These are phyloP conservation scores for Neurospora crassa DNA, from an alignment of 2,329 filamentous ascomycete species.

Conservation along the genomic window DNA sequence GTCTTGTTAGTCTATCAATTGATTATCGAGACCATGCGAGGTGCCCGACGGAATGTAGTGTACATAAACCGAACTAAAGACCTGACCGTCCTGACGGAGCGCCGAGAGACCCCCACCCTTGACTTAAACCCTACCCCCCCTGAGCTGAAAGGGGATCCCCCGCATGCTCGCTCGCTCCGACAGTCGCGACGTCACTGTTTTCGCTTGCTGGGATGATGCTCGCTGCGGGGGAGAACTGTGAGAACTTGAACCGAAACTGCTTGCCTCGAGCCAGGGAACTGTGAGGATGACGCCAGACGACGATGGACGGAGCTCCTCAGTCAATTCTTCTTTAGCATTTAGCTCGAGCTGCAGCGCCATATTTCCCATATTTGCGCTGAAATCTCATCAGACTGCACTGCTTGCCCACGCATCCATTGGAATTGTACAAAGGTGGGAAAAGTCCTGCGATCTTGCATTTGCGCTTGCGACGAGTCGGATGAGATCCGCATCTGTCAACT, in stretches of 20 bases:
- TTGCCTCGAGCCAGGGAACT: background rate
- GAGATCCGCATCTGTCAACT: background rate
- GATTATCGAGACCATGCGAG: background rate
- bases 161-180: background rate
- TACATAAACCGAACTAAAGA: background rate
- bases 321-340: background rate
- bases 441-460: background rate
- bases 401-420: too few species aligned
- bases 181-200: background rate
- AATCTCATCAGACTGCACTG: too few species aligned
- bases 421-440: too few species aligned
- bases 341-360: background rate
- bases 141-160: background rate
- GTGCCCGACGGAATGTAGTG: background rate
- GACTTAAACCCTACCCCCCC: background rate
- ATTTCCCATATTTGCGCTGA: background rate
- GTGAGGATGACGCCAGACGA: background rate
- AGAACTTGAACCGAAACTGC: too few species aligned
- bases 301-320: background rate
- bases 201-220: background rate
- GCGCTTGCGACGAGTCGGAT: background rate
- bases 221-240: background rate
- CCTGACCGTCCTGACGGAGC: too few species aligned
- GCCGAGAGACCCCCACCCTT: background rate
- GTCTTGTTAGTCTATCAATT: background rate